Percentiles rank a stretch among this genome's conserved stretches.
Evolutionary conservation across 495 filamentous ascomycete species (phyloP).

Genomic region (Aspergillus sclerotioniger): DNA sequence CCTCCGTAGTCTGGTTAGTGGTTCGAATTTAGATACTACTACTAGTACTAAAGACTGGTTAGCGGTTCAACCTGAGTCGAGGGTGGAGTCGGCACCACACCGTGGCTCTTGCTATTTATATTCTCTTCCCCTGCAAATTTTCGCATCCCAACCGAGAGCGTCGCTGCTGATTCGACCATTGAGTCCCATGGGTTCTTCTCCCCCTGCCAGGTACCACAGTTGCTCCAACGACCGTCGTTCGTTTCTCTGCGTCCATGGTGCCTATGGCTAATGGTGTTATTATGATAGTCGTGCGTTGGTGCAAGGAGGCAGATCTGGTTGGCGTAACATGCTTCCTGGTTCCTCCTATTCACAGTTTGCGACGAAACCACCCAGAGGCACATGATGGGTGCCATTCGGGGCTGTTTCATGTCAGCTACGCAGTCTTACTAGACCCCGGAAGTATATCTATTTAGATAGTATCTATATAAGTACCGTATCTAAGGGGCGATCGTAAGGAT

Average conservation of each 20-base stretch:
- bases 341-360: too few relatives aligned
- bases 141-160: background rate
- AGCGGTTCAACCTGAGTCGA: background rate
- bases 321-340: too few relatives aligned
- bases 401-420: too few relatives aligned
- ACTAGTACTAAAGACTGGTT: too few relatives aligned
- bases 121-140: conserved; percentile 1
- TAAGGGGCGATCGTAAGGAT: too few relatives aligned
- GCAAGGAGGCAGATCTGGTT: too few relatives aligned
- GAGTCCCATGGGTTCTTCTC: background rate
- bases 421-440: too few relatives aligned
- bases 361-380: too few relatives aligned
- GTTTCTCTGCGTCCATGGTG: background rate
- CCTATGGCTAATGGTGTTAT: background rate
- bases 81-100: conserved; percentile 4
- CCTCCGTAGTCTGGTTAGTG: background rate
- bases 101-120: conserved; percentile 5
- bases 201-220: background rate
- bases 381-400: too few relatives aligned
- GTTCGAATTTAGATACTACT: too few relatives aligned
- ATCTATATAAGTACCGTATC: too few relatives aligned
- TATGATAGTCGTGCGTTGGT: background rate
- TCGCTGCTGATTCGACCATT: background rate
- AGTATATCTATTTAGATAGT: too few relatives aligned
- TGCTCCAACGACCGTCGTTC: background rate